Evolutionary conservation across 2,329 filamentous ascomycete genomes (phyloP).

Genomic region (Sporothrix inflata): DNA sequence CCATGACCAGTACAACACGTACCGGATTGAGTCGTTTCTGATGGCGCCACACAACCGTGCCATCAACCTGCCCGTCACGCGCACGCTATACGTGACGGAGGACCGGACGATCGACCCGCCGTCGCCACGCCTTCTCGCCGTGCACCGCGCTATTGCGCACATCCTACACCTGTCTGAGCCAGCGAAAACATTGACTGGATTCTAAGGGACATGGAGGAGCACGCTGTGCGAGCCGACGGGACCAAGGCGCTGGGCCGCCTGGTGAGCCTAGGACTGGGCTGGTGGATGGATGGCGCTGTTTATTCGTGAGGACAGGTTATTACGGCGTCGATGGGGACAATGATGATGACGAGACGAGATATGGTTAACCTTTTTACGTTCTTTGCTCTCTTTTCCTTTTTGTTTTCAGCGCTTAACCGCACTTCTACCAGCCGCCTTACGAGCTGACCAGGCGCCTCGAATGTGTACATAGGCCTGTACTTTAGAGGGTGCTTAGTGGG

Average conservation of each 20-base stretch:
- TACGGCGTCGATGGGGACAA: too few relatives aligned
- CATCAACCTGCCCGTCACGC: conserved; percentile 18
- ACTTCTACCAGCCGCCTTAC: too few relatives aligned
- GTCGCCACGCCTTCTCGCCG: conserved; percentile 21
- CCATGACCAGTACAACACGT: conserved; percentile 35
- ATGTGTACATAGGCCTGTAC: too few relatives aligned
- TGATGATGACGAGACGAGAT: too few relatives aligned
- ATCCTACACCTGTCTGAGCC: conserved; percentile 25
- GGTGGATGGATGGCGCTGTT: neutral
- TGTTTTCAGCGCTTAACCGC: too few relatives aligned
- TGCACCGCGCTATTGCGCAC: conserved; percentile 26
- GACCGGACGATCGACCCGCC: conserved; percentile 25
- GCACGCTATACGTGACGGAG: conserved; percentile 13
- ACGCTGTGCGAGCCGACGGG: conserved; percentile 1
- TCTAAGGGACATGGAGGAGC: conserved; percentile 16
- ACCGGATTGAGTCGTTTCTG: conserved; percentile 38
- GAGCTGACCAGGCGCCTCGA: too few relatives aligned
- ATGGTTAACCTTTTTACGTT: too few relatives aligned
- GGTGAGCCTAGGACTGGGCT: conserved; percentile 6
- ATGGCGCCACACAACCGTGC: conserved; percentile 9
- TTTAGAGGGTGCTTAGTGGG: too few relatives aligned
- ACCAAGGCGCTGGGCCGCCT: conserved; percentile 19
- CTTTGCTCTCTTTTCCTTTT: too few relatives aligned
- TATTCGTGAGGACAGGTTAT: too few relatives aligned
- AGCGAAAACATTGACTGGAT: conserved; percentile 24